phyloP scores from a whole-genome alignment of 164 flowering plant species.

The Warburgia ugandensis region DNA sequence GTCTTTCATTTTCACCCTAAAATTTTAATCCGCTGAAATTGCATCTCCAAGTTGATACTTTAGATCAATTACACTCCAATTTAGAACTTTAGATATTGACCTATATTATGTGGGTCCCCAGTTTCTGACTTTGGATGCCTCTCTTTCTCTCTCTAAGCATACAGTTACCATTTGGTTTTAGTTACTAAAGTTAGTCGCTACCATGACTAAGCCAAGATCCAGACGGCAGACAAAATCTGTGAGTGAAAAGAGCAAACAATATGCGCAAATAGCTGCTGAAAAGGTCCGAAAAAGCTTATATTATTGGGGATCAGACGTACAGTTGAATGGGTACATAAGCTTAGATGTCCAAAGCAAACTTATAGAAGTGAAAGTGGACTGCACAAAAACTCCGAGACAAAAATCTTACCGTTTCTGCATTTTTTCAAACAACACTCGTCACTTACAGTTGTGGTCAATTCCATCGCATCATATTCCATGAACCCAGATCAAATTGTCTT shows the following conservation, averaged over 20 bases:
- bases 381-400: conserved; percentile 42
- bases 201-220: conserved; percentile 70
- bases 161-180: too few species aligned
- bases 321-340: conserved; percentile 58
- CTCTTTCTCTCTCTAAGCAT: too few species aligned
- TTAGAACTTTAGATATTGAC: too few species aligned
- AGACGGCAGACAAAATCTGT: conserved; percentile 49
- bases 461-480: conserved; percentile 54
- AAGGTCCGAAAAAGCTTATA: conserved; percentile 77
- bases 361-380: conserved; percentile 19
- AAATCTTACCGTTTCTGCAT: conserved; percentile 65
- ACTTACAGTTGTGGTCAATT: conserved; percentile 83
- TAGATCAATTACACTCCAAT: too few species aligned
- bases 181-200: too few species aligned
- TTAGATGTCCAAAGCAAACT: conserved; percentile 28
- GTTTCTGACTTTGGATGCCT: too few species aligned
- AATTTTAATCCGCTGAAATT: too few species aligned
- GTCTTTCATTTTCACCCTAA: too few species aligned
- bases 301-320: conserved; percentile 65
- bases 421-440: conserved; percentile 83
- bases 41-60: too few species aligned
- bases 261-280: conserved; percentile 85
- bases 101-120: too few species aligned
- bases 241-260: conserved; percentile 58
- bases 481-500: conserved; percentile 58